These are phyloP conservation scores for Verbena officinalis DNA, from an alignment of 257 asterid genomes.

Conservation along the genomic window DNA sequence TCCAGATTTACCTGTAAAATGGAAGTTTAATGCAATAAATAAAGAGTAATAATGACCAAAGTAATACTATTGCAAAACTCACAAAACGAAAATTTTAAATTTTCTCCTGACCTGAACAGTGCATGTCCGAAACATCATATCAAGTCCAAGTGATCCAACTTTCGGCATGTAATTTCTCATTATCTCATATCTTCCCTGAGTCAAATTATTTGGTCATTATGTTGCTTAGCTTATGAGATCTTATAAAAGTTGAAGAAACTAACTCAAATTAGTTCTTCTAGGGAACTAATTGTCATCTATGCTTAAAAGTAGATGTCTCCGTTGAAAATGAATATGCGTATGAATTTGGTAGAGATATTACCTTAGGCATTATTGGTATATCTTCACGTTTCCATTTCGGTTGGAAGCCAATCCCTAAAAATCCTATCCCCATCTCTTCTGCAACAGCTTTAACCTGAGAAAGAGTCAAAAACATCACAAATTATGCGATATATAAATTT, in stretches of 20 bases:
- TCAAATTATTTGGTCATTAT: slow-evolving; percentile 36
- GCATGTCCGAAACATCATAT: slow-evolving; percentile 80
- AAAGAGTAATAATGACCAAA: background rate
- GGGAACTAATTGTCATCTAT: too few relatives aligned
- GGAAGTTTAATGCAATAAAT: slow-evolving; percentile 4
- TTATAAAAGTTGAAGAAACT: slow-evolving; percentile 1
- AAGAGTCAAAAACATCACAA: background rate
- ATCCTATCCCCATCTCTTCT: slow-evolving; percentile 83
- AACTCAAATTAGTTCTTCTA: background rate
- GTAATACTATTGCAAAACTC: background rate
- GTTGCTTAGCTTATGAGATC: slow-evolving; percentile 21
- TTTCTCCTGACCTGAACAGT: slow-evolving; percentile 62
- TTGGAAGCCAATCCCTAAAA: slow-evolving; percentile 75
- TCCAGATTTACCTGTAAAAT: slow-evolving; percentile 69
- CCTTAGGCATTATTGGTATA: slow-evolving; percentile 86
- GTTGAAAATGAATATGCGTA: background rate
- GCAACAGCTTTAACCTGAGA: slow-evolving; percentile 79
- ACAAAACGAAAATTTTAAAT: background rate
- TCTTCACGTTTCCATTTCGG: slow-evolving; percentile 76
- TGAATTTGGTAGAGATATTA: slow-evolving; percentile 22
- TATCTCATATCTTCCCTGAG: slow-evolving; percentile 79
- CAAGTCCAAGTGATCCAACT: slow-evolving; percentile 82
- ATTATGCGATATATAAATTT: background rate
- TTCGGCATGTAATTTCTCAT: slow-evolving; percentile 81
- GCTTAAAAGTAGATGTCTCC: slow-evolving; percentile 4